Evolutionary conservation across 2,329 filamentous ascomycete genomes (phyloP).

Genomic region (Aciculosporium take): DNA sequence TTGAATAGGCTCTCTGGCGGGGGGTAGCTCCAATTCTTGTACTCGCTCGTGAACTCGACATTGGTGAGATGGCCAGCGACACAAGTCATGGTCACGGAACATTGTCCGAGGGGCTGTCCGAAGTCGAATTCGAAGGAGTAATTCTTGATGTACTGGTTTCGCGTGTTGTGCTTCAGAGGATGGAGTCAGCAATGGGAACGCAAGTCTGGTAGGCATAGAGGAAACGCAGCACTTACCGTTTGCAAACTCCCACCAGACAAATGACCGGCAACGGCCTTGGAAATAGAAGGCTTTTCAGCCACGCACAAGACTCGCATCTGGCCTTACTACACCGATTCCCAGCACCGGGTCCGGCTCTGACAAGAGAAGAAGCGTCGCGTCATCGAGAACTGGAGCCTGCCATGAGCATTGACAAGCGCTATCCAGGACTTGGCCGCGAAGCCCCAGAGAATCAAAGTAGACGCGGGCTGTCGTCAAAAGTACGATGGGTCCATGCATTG

Average conservation of each 20-base stretch:
- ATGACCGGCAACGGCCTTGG: constrained; percentile 84
- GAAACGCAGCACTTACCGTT: constrained; percentile 40
- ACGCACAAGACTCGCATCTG: constrained; percentile 40
- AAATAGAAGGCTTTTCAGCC: constrained; percentile 72
- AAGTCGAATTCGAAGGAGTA: constrained; percentile 89
- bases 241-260: constrained; percentile 62
- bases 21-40: constrained; percentile 69
- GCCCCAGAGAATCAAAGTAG: too few relatives aligned
- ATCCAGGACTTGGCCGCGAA: not conserved
- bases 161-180: constrained; percentile 45
- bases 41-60: constrained; percentile 61
- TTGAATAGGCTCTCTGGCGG: constrained; percentile 69
- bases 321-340: not conserved
- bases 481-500: not conserved
- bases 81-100: constrained; percentile 82
- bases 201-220: not conserved
- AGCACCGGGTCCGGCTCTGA: not conserved
- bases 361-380: not conserved
- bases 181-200: constrained; percentile 13
- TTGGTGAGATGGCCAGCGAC: constrained; percentile 77
- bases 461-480: too few relatives aligned
- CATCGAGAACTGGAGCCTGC: not conserved
- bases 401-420: not conserved
- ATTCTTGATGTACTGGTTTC: constrained; percentile 76
- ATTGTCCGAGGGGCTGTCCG: constrained; percentile 62